phyloP scores from a whole-genome alignment of 148 eudicot species.

The Persicaria tinctoria region DNA sequence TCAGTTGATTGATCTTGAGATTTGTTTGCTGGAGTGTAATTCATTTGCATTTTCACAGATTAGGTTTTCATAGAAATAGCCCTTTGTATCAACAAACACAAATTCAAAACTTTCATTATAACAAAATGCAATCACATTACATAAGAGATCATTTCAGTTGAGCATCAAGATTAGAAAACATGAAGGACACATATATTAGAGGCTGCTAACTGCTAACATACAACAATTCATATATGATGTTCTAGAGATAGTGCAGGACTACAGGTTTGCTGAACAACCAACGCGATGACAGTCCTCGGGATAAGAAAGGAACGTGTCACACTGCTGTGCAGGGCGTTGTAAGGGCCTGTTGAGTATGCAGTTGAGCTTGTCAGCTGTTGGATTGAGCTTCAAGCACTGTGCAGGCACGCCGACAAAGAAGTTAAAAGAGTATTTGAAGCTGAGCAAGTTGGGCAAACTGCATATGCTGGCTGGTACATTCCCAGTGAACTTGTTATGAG shows the following conservation, averaged over 20 bases:
- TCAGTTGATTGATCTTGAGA: background rate
- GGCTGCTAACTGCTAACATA: background rate
- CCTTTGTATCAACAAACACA: too few relatives aligned
- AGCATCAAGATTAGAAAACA: background rate
- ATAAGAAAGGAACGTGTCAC: conserved; percentile 20
- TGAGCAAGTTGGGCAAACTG: conserved; percentile 31
- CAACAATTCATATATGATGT: background rate
- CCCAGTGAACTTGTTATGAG: conserved; percentile 31
- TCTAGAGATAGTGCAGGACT: background rate
- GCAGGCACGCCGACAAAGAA: conserved; percentile 29
- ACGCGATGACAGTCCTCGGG: conserved; percentile 6
- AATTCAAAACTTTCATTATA: background rate
- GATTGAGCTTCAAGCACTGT: conserved; percentile 26
- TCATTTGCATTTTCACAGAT: background rate
- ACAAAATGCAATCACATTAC: background rate
- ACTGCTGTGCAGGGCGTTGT: conserved; percentile 29
- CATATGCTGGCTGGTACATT: conserved; percentile 44
- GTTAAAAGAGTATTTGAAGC: conserved; percentile 37
- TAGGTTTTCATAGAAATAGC: too few relatives aligned
- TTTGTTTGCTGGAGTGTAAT: background rate
- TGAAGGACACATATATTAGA: background rate
- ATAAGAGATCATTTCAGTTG: background rate
- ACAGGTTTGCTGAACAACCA: background rate
- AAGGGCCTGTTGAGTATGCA: conserved; percentile 33
- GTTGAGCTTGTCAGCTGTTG: conserved; percentile 27